Percentiles rank a stretch among this genome's conserved stretches.
Conservation (phyloP, 139 green algal species). For the Ettlia oleoabundans region DNA sequence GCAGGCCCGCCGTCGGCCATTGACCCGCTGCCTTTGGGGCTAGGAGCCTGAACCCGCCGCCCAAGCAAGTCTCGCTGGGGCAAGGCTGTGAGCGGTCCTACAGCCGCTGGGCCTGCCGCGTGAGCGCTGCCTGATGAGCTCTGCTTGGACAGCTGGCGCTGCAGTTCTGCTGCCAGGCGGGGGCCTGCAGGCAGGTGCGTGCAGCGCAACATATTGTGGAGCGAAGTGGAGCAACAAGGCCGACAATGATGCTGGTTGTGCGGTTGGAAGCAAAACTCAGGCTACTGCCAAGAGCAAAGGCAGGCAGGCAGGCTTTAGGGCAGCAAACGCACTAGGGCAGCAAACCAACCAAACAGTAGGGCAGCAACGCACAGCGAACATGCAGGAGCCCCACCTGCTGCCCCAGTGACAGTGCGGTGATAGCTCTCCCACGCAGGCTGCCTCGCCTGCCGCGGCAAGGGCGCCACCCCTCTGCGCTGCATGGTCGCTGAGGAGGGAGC, state of each 20-base stretch:
- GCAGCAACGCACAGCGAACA: background rate
- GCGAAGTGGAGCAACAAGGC: too few relatives aligned
- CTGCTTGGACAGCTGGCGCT: slow-evolving; percentile 11
- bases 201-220: background rate
- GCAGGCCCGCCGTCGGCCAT: background rate
- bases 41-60: background rate
- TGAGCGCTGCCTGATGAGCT: background rate
- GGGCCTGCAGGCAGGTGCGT: slow-evolving; percentile 9
- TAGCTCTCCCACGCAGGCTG: slow-evolving; percentile 8
- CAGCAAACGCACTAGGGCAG: too few relatives aligned
- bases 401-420: slow-evolving; percentile 27
- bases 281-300: too few relatives aligned
- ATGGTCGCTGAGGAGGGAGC: too few relatives aligned
- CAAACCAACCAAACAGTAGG: background rate
- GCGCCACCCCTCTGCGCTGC: too few relatives aligned
- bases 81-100: background rate
- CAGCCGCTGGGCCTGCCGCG: background rate
- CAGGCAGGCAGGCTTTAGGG: too few relatives aligned
- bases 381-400: background rate
- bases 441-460: background rate
- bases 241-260: background rate
- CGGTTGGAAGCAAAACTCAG: too few relatives aligned
- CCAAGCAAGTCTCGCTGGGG: slow-evolving; percentile 26
- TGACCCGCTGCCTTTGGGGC: too few relatives aligned
- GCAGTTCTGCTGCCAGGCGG: slow-evolving; percentile 33